Base-by-base conservation (phyloP, 2,329 filamentous ascomycete genomes). In the Truncatella angustata region DNA sequence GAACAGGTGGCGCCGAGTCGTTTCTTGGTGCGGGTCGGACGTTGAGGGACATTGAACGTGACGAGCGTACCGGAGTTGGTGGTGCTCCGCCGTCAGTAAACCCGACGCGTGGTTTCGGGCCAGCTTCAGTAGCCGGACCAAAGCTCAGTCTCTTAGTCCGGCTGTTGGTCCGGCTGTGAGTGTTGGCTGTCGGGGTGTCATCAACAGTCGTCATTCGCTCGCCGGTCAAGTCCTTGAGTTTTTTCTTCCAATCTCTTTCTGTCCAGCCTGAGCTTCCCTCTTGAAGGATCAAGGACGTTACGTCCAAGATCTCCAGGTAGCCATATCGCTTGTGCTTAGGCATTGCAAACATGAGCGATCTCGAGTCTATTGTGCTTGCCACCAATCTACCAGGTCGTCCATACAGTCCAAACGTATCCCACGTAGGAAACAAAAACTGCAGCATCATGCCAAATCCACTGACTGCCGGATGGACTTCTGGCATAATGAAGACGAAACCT, bases 311-410 rank as follows among this genome's bases (percentile, higher is more conserved):
- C 63, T 97, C 94, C 23, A 99, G 73, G 63, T 97, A 97, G 0
- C 93, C 92, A 63, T 96, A 96, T 58, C 89, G 82, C 49, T 86
- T 85, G 60, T 94, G 85, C 61, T 89, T 90, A 0, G 94, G 93
- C 86, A 99, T 95, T 5, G 92, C 94, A 69, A 97, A 99, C 94
- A 99, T 99, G 58, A 99, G 78, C 52, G 94, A 96, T 42, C 91
- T 84, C 4, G 89, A 78, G 69, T 97, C 92, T 40, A 92, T 81
- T 0, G 89, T 87, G 65, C 96, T 96, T 3, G 94, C 91, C 30
- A 96, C 86, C 40, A 99, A 78, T 55, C 90, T 86, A 24, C 84
- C 88, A 0, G 94, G 94, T 20, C 94, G 87, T 24, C 94, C 94
- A 62, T 99, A 99, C 1, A 99, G 77, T 35, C 81, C 85, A 68